Percentiles rank a stretch among this genome's conserved stretches.
phyloP scores from a whole-genome alignment of 2,329 filamentous ascomycete genomes.

The Tympanopsis confertula region DNA sequence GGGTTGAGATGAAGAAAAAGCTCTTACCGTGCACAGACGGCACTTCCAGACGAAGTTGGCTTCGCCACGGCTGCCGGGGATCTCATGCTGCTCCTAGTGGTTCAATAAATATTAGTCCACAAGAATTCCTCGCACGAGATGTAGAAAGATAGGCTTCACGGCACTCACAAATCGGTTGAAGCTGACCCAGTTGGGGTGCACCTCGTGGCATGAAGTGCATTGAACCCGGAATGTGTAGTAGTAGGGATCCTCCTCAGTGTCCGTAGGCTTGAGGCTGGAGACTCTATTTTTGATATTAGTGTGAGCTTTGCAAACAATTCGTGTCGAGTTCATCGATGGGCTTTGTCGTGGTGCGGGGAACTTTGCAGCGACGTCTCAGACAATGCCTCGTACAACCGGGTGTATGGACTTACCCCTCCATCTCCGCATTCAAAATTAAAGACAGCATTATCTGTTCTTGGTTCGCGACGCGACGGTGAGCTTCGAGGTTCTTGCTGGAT shows the following conservation, averaged over 20 bases:
- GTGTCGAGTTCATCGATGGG: no score
- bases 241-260: slow-evolving; percentile 73
- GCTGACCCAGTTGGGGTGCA: slow-evolving; percentile 73
- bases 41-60: slow-evolving; percentile 99
- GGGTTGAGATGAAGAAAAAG: neutral
- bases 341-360: neutral
- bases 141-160: neutral
- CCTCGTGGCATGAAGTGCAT: slow-evolving; percentile 93
- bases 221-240: slow-evolving; percentile 97
- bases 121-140: neutral
- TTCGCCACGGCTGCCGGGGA: slow-evolving; percentile 86
- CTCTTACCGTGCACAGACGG: slow-evolving; percentile 83
- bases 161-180: slow-evolving; percentile 74
- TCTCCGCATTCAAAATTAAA: slow-evolving; percentile 55
- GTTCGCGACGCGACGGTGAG: no score
- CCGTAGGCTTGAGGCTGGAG: slow-evolving; percentile 75
- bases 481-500: no score
- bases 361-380: no score
- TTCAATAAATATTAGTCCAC: neutral
- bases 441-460: slow-evolving; percentile 54
- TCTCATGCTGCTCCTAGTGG: slow-evolving; percentile 72
- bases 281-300: slow-evolving; percentile 46
- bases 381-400: no score
- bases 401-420: slow-evolving; percentile 46
- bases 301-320: neutral